Base-by-base conservation (phyloP, 2,329 filamentous ascomycete genomes). In the Beauveria bassiana region DNA sequence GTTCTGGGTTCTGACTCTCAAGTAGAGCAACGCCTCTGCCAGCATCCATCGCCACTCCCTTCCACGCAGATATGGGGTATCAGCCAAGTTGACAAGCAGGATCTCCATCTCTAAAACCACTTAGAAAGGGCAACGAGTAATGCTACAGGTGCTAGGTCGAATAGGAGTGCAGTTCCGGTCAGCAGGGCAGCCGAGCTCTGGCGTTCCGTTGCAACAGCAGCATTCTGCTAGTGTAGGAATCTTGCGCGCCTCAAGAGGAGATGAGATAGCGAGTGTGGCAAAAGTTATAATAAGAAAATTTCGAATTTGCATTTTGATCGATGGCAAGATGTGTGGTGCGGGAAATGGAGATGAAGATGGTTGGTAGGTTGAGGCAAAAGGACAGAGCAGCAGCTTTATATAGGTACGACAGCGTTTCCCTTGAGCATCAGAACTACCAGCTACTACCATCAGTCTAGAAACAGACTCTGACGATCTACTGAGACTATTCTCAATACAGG, bases 121-220 rank as follows among this genome's bases (percentile, higher is more conserved):
- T 61, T 45, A 59, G 26, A 64, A 66, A 18, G 62, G 64, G 45
- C 63, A 58, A 18, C 16, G 56, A 10, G 60, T 65, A 26, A 64
- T 22, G 43, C 40, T 45, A 57, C 64, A 64, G 6, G n/a, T 59
- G 49, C 58, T 43, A 47, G 51, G 18, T 22, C 59, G 60, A 53
- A 64, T 61, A 28, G 34, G 51, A 9, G 64, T 47, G 59, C 64
- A 65, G 43, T 64, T 31, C 55, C 56, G 62, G 51, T 42, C 38
- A n/a, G 40, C 64, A 38, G 59, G 47, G 51, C 64, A 65, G 49
- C 62, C 63, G 28, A 66, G 55, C 9, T 53, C 56, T 2, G 63
- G 64, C 3, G 55, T 55, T 40, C 57, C 63, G 57, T 66, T 59
- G 59, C 62, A 66, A 60, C 63, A 61, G 63, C 57, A 62, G 43